These are phyloP conservation scores for Fusarium caatingaense DNA, from an alignment of 2,329 filamentous ascomycete genomes.

Conservation along the genomic window DNA sequence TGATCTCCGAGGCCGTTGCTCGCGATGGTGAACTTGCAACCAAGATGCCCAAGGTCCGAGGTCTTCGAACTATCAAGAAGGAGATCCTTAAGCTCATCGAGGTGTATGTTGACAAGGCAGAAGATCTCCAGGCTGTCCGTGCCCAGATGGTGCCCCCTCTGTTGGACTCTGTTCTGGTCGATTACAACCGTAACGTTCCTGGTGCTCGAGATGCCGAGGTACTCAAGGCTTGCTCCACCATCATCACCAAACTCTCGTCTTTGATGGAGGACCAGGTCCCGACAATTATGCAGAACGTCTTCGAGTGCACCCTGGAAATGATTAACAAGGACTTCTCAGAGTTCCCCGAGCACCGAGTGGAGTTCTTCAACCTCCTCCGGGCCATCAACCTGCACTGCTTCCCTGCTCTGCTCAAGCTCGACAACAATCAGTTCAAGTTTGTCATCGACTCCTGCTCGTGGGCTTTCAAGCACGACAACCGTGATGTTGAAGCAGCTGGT, in stretches of 20 bases:
- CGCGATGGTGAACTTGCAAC: constrained; percentile 91
- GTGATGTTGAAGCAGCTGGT: constrained; percentile 94
- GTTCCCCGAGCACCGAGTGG: constrained; percentile 98
- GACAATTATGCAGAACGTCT: constrained; percentile 97
- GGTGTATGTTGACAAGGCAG: constrained; percentile 97
- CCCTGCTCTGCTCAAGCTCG: constrained; percentile 90
- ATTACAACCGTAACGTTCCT: constrained; percentile 97
- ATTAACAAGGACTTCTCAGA: constrained; percentile 99
- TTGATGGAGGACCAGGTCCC: constrained; percentile 99
- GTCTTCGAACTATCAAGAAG: constrained; percentile 97
- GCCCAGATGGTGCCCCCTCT: constrained; percentile 95
- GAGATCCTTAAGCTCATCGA: constrained; percentile 98
- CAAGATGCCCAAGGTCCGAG: constrained; percentile 96
- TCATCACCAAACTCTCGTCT: constrained; percentile 93
- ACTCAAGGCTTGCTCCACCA: constrained; percentile 95
- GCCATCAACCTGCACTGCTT: constrained; percentile 98
- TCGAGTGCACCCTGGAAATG: constrained; percentile 98
- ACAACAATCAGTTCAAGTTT: constrained; percentile 98
- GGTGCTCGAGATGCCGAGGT: constrained; percentile 97
- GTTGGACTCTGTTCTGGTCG: constrained; percentile 90
- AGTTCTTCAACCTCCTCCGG: constrained; percentile 97
- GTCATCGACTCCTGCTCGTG: constrained; percentile 99
- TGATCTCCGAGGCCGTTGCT: constrained; percentile 93
- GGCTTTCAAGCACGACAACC: constrained; percentile 99
- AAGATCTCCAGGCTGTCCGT: constrained; percentile 93